Percentiles rank a stretch among this genome's conserved stretches.
These are phyloP conservation scores for Alternaria arbusti DNA, from an alignment of 2,329 filamentous ascomycete genomes.

Conservation along the genomic window DNA sequence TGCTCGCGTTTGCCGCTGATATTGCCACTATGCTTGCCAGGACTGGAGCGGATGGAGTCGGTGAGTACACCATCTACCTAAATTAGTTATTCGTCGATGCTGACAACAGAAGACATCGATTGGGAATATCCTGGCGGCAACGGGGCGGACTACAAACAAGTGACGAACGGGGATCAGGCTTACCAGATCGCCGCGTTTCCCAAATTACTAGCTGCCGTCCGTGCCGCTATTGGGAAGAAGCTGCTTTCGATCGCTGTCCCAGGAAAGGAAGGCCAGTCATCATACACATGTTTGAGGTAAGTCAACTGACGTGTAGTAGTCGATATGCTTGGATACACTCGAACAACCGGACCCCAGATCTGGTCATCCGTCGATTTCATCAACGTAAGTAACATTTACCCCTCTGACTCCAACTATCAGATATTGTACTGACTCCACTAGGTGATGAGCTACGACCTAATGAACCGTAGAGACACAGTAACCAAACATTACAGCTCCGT, in stretches of 20 bases:
- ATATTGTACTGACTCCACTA: not conserved
- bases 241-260: conserved; percentile 72
- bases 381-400: conserved; percentile 51
- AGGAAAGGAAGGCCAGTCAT: conserved; percentile 38
- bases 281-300: not conserved
- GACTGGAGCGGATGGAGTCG: conserved; percentile 70
- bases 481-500: conserved; percentile 73
- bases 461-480: conserved; percentile 69
- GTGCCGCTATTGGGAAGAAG: conserved; percentile 64
- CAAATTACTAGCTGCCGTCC: conserved; percentile 65
- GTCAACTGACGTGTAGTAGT: conserved; percentile 38
- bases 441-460: conserved; percentile 75
- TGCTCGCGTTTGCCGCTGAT: conserved; percentile 67
- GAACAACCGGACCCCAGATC: conserved; percentile 63
- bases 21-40: conserved; percentile 67
- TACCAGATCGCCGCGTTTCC: conserved; percentile 69
- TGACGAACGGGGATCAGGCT: conserved; percentile 64
- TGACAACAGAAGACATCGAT: conserved; percentile 61
- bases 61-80: conserved; percentile 42
- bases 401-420: not conserved
- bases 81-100: not conserved
- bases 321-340: conserved; percentile 73
- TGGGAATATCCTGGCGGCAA: conserved; percentile 72
- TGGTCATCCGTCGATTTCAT: conserved; percentile 68
- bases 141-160: conserved; percentile 70